Percentiles rank a stretch among this genome's conserved stretches.
phyloP scores from a whole-genome alignment of 768 basidiomycete genomes.

The Podaxis pistillaris region DNA sequence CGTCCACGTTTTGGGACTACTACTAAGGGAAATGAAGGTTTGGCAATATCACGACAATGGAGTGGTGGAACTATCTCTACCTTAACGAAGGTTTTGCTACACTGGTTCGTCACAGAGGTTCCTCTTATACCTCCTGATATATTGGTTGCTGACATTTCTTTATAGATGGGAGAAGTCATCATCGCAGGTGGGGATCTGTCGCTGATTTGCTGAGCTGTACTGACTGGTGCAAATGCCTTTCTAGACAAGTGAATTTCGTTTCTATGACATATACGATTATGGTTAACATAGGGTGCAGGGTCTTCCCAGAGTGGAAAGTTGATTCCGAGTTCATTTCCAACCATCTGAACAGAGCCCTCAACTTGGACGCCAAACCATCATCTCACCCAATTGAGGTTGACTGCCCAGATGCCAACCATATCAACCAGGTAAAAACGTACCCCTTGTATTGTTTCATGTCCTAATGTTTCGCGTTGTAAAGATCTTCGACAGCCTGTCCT shows the following conservation, averaged over 20 bases:
- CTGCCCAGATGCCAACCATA: constrained; percentile 82
- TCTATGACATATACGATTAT: background rate
- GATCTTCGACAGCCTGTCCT: constrained; percentile 89
- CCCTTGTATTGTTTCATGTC: background rate
- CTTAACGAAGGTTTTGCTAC: constrained; percentile 90
- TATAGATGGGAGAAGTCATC: constrained; percentile 84
- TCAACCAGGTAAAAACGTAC: constrained; percentile 56
- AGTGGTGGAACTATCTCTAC: constrained; percentile 88
- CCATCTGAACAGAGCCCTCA: constrained; percentile 74
- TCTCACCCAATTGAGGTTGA: constrained; percentile 94
- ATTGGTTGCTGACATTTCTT: constrained; percentile 12
- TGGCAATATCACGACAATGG: constrained; percentile 92
- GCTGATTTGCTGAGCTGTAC: background rate
- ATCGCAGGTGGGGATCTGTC: constrained; percentile 55
- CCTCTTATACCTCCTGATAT: background rate
- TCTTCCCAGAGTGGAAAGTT: constrained; percentile 86
- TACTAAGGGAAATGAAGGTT: constrained; percentile 50
- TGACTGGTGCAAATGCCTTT: constrained; percentile 7
- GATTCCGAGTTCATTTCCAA: constrained; percentile 78
- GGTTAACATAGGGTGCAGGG: constrained; percentile 31
- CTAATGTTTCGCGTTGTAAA: constrained; percentile 27
- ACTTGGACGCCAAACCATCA: constrained; percentile 80
- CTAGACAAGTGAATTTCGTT: constrained; percentile 50
- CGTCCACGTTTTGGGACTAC: background rate
- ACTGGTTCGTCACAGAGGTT: constrained; percentile 45